Base-by-base conservation (phyloP, 2,329 filamentous ascomycete species). In the Talaromyces sp. region DNA sequence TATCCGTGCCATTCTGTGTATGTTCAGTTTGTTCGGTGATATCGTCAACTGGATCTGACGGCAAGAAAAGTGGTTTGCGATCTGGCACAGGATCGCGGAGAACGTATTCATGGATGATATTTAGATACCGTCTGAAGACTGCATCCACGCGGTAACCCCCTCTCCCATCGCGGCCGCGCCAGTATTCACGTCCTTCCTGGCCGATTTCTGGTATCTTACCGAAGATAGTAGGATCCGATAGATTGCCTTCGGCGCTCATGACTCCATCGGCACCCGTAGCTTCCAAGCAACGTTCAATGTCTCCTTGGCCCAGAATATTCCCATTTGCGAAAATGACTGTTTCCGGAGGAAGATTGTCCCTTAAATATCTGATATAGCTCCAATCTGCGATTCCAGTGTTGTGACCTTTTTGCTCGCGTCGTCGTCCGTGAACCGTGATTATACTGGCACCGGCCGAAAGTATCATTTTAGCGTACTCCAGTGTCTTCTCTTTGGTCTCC, bases 271-370 rank as follows among this genome's bases (percentile, higher is more conserved):
- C 94, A 0, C 93, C 93, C 0, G 95, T 99, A 4, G 84, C 91
- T 59, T 88, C 86, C 22, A 99, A 80, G 73, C 94, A 98, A 22
- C 81, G 81, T 60, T 89, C 85, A 11, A 99, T 82, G 74, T 99
- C 94, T 0, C 83, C 88, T 66, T 90, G 85, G 75, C 91, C 90
- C 66, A 99, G 81, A 41, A 97, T 89, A 73, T 99, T 99, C 13
- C 95, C 95, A 76, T 99, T 99, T 3, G 95, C 95, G 74, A 99
- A 98, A 2, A 99, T 87, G 27, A 99, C 95, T 8, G 93, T 96
- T 57, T 97, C 93, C 1, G 85, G 80, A 0, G 94, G 94, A 35
- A 99, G 80, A 67, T 89, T 90, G 11, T 97, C 91, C 58, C 95
- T 84, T 69, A 99, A 79, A 73, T 91, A 94, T 4, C 89, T 86